A percentile compares a stretch with the other conserved stretches of the same genome.
These are phyloP conservation scores for Bipolaris bicolor DNA, from an alignment of 2,329 filamentous ascomycete genomes.

Conservation along the genomic window DNA sequence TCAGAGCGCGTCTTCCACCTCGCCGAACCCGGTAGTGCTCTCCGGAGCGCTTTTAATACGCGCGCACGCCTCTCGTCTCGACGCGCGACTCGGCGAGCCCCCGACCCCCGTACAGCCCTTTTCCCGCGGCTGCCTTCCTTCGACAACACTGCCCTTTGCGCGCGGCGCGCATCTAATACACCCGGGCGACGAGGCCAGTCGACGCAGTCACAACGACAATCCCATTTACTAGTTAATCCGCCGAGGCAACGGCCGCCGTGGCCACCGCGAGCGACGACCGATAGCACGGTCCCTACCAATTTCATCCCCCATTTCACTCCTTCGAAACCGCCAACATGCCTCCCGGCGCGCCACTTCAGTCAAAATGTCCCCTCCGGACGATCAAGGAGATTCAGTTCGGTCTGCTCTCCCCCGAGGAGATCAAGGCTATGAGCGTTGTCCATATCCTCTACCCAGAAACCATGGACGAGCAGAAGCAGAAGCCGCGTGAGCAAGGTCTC, in stretches of 20 bases:
- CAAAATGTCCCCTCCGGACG: constrained; percentile 78
- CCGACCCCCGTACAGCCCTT: constrained; percentile 39
- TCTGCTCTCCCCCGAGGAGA: constrained; percentile 95
- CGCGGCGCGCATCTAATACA: constrained; percentile 40
- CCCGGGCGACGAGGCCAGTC: constrained; percentile 17
- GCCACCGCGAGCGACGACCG: constrained; percentile 35
- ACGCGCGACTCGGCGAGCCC: constrained; percentile 37
- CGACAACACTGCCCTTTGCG: constrained; percentile 40
- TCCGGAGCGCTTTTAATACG: constrained; percentile 30
- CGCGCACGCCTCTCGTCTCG: constrained; percentile 31
- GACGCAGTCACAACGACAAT: constrained; percentile 29
- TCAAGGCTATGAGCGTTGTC: constrained; percentile 97
- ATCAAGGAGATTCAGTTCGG: constrained; percentile 99
- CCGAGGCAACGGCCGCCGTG: constrained; percentile 39
- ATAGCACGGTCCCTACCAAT: constrained; percentile 21
- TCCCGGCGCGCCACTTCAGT: constrained; percentile 83
- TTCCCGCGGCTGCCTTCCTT: constrained; percentile 33
- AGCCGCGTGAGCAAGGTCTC: constrained; percentile 87
- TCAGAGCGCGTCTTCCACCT: constrained; percentile 43
- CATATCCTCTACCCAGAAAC: constrained; percentile 99
- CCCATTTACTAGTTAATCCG: constrained; percentile 20
- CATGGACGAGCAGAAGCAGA: constrained; percentile 94
- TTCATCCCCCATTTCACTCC: constrained; percentile 10
- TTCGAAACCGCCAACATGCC: constrained; percentile 63
- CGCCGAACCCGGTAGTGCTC: constrained; percentile 33